These are phyloP conservation scores for Tolypocladium album DNA, from an alignment of 2,329 filamentous ascomycete species.

Conservation along the genomic window DNA sequence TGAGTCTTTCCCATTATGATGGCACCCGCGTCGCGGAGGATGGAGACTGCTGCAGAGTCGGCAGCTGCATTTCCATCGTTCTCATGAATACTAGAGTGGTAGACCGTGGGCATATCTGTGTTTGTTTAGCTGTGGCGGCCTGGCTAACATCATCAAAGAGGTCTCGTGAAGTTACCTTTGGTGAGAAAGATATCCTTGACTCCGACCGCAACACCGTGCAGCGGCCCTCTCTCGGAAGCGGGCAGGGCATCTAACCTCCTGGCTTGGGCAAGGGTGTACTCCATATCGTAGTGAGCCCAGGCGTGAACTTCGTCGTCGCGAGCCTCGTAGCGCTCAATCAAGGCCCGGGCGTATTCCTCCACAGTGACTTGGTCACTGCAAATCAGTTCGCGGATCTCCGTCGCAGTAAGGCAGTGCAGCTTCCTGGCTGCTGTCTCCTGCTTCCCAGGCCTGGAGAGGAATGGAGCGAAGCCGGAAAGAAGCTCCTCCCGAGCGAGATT, in stretches of 20 bases:
- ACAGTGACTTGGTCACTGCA: slow-evolving; percentile 26
- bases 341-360: slow-evolving; percentile 34
- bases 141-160: neutral
- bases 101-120: slow-evolving; percentile 44
- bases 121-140: neutral
- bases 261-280: slow-evolving; percentile 38
- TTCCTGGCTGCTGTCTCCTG: neutral
- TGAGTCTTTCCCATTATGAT: slow-evolving; percentile 40
- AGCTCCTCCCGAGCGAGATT: neutral
- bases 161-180: slow-evolving; percentile 26
- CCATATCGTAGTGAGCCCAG: slow-evolving; percentile 36
- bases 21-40: slow-evolving; percentile 42
- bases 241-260: slow-evolving; percentile 38
- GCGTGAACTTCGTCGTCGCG: slow-evolving; percentile 35
- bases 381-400: slow-evolving; percentile 3
- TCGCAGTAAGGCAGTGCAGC: neutral
- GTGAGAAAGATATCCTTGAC: slow-evolving; percentile 52
- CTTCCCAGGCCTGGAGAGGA: neutral
- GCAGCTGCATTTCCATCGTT: slow-evolving; percentile 28
- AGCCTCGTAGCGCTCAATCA: slow-evolving; percentile 32
- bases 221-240: slow-evolving; percentile 33
- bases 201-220: slow-evolving; percentile 47
- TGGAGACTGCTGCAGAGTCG: slow-evolving; percentile 40
- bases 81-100: slow-evolving; percentile 43
- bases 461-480: neutral